These are phyloP conservation scores for Metschnikowia amazonensis DNA, from an alignment of 805 yeast genomes.

Conservation along the genomic window DNA sequence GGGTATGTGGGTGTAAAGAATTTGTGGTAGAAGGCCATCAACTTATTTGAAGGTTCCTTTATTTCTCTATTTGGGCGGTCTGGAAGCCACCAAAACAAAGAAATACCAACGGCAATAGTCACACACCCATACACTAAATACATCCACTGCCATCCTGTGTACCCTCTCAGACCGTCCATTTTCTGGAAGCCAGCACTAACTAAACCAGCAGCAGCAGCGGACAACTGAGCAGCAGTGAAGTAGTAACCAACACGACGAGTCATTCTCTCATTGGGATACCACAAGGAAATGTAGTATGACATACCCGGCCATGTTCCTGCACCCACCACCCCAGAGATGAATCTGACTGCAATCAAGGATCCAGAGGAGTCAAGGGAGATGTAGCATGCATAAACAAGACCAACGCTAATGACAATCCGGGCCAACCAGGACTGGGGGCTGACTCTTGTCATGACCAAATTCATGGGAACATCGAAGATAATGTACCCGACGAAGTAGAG, in stretches of 20 bases:
- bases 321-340: constrained; percentile 70
- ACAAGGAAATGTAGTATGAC: constrained; percentile 75
- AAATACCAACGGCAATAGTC: constrained; percentile 60
- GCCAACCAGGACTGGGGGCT: constrained; percentile 85
- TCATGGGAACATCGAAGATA: constrained; percentile 85
- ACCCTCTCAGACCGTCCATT: constrained; percentile 68
- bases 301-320: constrained; percentile 93
- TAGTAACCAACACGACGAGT: constrained; percentile 83
- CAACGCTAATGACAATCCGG: constrained; percentile 73
- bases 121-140: constrained; percentile 72
- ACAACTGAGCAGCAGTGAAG: constrained; percentile 88
- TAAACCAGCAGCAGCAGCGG: constrained; percentile 85
- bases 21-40: constrained; percentile 21
- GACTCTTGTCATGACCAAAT: constrained; percentile 73
- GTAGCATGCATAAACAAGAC: constrained; percentile 73
- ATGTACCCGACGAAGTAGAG: constrained; percentile 80
- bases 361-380: constrained; percentile 50
- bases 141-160: constrained; percentile 85
- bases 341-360: constrained; percentile 68
- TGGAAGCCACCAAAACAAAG: constrained; percentile 80
- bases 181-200: constrained; percentile 86
- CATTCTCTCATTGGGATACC: constrained; percentile 79
- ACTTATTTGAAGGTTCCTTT: constrained; percentile 14
- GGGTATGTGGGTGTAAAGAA: constrained; percentile 41
- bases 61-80: constrained; percentile 53